Base-by-base conservation (phyloP, 2,329 filamentous ascomycete genomes). In the Apiospora aurea region DNA sequence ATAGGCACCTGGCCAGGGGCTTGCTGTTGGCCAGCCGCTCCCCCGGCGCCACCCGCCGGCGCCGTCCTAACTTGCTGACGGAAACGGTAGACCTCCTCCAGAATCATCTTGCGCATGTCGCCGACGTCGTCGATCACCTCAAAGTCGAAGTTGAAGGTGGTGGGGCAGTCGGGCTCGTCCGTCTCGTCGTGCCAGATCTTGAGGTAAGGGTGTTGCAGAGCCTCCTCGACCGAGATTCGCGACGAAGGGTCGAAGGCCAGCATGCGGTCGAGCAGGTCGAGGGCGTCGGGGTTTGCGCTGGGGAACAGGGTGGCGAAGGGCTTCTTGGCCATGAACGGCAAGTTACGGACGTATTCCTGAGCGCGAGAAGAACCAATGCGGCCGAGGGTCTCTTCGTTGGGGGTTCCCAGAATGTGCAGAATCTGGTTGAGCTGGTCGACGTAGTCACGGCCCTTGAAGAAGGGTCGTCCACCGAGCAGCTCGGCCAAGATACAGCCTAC, bases 401-500 rank as follows among this genome's bases (percentile, higher is more conserved):
- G 96, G 1, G 96, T 99, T 75, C 96, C 96, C 70, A 99, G 92
- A 82, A 97, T 98, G 87, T 98, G 95, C 71, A 99, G 89, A 80
- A 99, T 99, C 85, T 99, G 96, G 88, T 99, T 99, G 76, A 99
- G 91, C 87, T 99, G 96, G 84, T 99, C 96, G 83, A 99, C 96
- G 80, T 99, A 99, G 86, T 99, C 96, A 74, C 96, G 94, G 72
- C 96, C 96, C 86, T 99, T 99, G 89, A 99, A 98, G 88, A 99
- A 99, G 61, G 96, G 96, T 73, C 97, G 93, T 73, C 96, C 96
- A 74, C 96, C 96, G 47, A 99, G 91, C 16, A 99, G 91, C 83
- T 99, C 96, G 70, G 96, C 96, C 70, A 99, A 90, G 79, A 99
- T 99, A 81, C 96, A 99, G 74, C 96, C 96, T 61, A 99, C 96